Base-by-base conservation (phyloP, 768 basidiomycete genomes). In the Xanthoconium stramineum region DNA sequence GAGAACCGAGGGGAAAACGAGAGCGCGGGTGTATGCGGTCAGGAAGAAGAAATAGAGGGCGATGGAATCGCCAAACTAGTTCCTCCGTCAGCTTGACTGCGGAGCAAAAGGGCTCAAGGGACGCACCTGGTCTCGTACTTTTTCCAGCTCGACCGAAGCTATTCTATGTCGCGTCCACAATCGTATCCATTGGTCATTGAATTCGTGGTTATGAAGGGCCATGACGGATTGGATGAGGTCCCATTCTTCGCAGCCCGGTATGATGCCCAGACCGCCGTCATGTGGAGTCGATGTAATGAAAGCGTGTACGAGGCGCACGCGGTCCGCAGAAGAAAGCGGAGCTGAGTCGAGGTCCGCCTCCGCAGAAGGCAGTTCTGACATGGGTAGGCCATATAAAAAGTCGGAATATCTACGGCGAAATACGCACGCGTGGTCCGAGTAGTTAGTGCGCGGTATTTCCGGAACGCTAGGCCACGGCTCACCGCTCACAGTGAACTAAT, bases 31-130 rank as follows among this genome's bases (percentile, higher is more conserved):
- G 74, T 98, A 98, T 43, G 85, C 83, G 7, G 84, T 81, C 17
- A 98, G 80, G 76, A 96, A 97, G 47, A 83, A 82, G 72, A 95
- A 98, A 74, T 99, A 95, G 36, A 93, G 80, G 2, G 92, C 91
- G 15, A 94, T 74, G 1, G 84, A 79, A 66, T 91, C 90, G 12
- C 94, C 94, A 61, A 91, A 93, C 82, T 85, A 53, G 12, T 28
- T 0, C 46, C 29, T 17, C 24, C 14, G 33, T 61, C 12, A 55
- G 47, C 29, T 33, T 29, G 35, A 40, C 6, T 39, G n/a, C 1
- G 15, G 17, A n/a, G 40, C 1, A 37, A 39, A 11, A 40, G 6
- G n/a, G 24, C 14, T 11, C 11, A 20, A 3, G 6, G 48, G n/a
- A 71, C 78, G 51, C 49, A 85, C 88, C 73, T 91, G 88, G 60